Evolutionary conservation across 2,329 filamentous ascomycete species (phyloP).

Genomic region (Aspergillus sp.): DNA sequence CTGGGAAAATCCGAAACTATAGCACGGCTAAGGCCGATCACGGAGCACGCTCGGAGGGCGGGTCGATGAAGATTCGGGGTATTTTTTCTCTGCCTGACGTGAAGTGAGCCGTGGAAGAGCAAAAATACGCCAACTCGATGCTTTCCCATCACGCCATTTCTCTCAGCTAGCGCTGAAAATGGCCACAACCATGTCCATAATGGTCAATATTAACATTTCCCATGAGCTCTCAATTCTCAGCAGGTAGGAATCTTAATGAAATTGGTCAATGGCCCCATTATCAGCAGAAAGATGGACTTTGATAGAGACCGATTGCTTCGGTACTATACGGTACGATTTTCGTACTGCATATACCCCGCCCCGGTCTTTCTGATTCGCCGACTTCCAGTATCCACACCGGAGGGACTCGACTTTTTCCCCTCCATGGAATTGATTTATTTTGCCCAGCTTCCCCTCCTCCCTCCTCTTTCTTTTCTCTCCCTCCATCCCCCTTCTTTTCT

Average conservation of each 20-base stretch:
- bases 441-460: constrained; percentile 1
- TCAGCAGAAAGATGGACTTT: background rate
- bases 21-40: background rate
- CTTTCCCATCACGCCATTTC: constrained; percentile 6
- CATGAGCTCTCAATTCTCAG: background rate
- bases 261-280: background rate
- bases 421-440: constrained; percentile 9
- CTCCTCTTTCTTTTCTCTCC: constrained; percentile 12
- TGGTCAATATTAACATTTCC: background rate
- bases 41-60: background rate
- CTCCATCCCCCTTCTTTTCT: constrained; percentile 26
- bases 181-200: background rate
- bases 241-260: background rate
- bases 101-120: background rate
- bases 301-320: background rate
- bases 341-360: constrained; percentile 1
- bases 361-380: constrained; percentile 12
- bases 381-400: constrained; percentile 11
- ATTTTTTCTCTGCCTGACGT: background rate
- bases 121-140: constrained; percentile 5
- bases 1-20: background rate
- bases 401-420: constrained; percentile 13
- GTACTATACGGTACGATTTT: constrained; percentile 5
- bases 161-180: background rate
- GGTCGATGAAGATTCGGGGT: background rate